Evolutionary conservation across 768 basidiomycete species (phyloP), one percentile per base, ranked within the genome.

Genomic region (Auricularia sp.): DNA sequence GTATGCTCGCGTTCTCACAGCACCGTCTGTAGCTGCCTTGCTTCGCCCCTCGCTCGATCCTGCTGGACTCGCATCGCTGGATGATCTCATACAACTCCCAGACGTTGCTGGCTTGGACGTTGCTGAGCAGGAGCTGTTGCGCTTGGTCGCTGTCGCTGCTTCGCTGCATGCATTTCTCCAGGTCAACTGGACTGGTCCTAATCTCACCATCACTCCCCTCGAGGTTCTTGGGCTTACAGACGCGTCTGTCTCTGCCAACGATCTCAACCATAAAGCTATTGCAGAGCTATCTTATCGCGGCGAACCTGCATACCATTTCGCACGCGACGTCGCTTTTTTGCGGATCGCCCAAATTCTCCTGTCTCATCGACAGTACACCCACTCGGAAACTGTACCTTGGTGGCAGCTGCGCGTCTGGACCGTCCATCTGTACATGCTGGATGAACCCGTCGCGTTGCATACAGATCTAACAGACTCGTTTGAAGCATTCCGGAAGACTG

Each of bases 301-400:
- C 3, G 97, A 98, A 76, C 97, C 97, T 8, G 93, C 91, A 0
- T 99, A 98, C 76, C 97, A 98, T 73, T 89, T 98, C 56, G 81
- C 87, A 7, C 80, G 80, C 69, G 76, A 74, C 43, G 81, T 93
- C 5, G 74, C 83, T 23, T 86, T 96, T 70, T 81, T 98, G 61
- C 82, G 86, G 36, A 76, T 95, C 63, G 84, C 95, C 0, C 83
- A 88, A 69, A 76, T 91, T 33, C 77, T 97, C 59, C 76, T 96
- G 66, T 76, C 76, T 18, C 73, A 18, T 18, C 7, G 76, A 10
- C 79, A 82, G 2, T 85, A 80, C 68, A 72, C 72, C 23, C 79
- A 82, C 66, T 74, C 85, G 62, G 71, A 70, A 44, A 85, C 87
- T 16, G 75, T 75, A 18, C 72, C 80, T 3, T 93, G 92, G 90